phyloP scores from a whole-genome alignment of 495 filamentous ascomycete genomes.

The Amphirosellinia nigrospora region DNA sequence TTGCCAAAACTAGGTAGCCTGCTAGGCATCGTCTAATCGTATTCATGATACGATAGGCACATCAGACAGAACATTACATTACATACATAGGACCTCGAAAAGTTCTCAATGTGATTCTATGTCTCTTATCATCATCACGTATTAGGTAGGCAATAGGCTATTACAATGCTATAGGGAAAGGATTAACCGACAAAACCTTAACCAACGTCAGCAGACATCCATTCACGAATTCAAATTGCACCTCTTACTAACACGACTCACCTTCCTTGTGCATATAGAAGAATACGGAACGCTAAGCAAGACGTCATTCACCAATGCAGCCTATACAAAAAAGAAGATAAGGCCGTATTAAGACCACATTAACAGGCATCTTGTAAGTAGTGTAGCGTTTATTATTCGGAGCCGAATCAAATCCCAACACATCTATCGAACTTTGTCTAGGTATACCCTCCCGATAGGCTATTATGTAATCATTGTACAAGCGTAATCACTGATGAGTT shows the following conservation, averaged over 20 bases:
- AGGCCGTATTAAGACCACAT: neutral
- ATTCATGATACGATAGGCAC: neutral
- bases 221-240: neutral
- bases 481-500: conserved; percentile 22
- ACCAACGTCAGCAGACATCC: neutral
- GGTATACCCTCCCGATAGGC: neutral
- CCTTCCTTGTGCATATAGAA: neutral
- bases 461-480: conserved; percentile 2
- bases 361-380: neutral
- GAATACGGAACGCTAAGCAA: neutral
- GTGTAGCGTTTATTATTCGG: neutral
- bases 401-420: neutral
- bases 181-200: neutral
- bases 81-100: too few species aligned
- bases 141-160: conserved; percentile 14
- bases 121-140: neutral
- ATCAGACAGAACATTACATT: too few species aligned
- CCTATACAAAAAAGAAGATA: neutral
- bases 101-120: too few species aligned
- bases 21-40: neutral
- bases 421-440: neutral
- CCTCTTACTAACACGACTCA: neutral
- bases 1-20: too few species aligned
- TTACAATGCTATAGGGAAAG: neutral
- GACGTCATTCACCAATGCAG: neutral